Evolutionary conservation across 371 early-diverging fungal genomes (phyloP), one percentile per base, ranked within the genome.

Genomic region (Nematocida minor): DNA sequence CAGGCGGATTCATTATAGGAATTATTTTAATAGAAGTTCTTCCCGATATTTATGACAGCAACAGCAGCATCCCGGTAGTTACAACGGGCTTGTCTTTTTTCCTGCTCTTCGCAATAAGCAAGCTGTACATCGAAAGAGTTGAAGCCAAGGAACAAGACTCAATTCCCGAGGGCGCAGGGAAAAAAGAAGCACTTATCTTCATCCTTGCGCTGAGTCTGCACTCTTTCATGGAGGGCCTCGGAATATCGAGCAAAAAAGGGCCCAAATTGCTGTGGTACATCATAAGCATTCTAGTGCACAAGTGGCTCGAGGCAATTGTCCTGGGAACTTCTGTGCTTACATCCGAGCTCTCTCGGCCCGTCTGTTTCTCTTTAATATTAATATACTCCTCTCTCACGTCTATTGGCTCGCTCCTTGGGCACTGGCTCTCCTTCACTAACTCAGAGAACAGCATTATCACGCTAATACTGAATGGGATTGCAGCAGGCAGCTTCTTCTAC

Each of bases 211-310:
- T 86, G 63, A 83, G 83, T 63, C 60, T 86, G 11, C 86, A 86
- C 67, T 83, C 83, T n/a, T 84, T 86, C 60, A 82, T 86, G 57
- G 86, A 86, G 69, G 86, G 86, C 20, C 51, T 86, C 31, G 84
- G 67, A 0, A 67, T 55, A 4, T 31, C 60, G 27, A 69, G 62
- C 16, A 81, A 74, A 31, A 66, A 67, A 20, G 63, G 46, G 34
- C 36, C 32, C 1, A n/a, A 60, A 18, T 60, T 84, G 0, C 38
- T 41, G 2, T 82, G 80, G 46, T 80, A 81, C 70, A 55, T 80
- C 22, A 44, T 81, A 27, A 81, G 84, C 20, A 62, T 85, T 7
- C 20, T 86, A 11, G 47, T 81, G 16, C 86, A 86, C 51, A 86
- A 86, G 53, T 80, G 81, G 54, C 55, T 84, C 29, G 86, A 86